Conservation (phyloP, 2,329 filamentous ascomycete genomes). For the Diplodia corticola region DNA sequence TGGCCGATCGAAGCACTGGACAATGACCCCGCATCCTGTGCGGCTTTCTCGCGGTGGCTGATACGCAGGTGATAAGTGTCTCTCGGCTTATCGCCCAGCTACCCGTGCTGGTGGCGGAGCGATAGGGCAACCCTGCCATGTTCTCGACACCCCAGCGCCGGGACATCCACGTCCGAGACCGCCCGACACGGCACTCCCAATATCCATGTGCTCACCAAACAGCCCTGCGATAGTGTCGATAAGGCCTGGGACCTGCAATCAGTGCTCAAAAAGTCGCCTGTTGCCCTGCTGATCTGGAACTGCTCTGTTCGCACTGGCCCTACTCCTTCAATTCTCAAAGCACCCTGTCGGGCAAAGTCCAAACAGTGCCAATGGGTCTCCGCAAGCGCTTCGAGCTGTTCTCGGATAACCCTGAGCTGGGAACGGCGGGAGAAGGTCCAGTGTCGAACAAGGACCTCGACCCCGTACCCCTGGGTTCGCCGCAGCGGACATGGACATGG, state of each 20-base stretch:
- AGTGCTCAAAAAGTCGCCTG: neutral
- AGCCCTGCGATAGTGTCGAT: conserved; percentile 1
- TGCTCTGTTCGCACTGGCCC: neutral
- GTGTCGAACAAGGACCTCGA: conserved; percentile 26
- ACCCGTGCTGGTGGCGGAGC: neutral
- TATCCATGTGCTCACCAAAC: neutral
- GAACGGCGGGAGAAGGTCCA: neutral
- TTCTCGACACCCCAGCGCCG: neutral
- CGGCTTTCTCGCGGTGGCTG: neutral
- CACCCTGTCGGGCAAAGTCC: no score
- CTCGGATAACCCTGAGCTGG: conserved; percentile 17
- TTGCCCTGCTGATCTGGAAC: neutral
- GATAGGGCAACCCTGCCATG: neutral
- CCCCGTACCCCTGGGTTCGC: conserved; percentile 25
- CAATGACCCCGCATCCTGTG: neutral
- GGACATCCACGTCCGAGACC: neutral
- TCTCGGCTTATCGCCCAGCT: conserved; percentile 19
- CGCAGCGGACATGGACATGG: conserved; percentile 28
- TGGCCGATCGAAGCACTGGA: neutral
- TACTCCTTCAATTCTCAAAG: neutral
- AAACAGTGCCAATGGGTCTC: conserved; percentile 23
- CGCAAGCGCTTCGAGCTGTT: conserved; percentile 24
- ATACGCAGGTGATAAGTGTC: conserved; percentile 6
- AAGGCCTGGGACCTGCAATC: neutral
- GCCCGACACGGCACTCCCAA: neutral